These are phyloP conservation scores for Quillaja saponaria DNA, from an alignment of 306 rosid species.

Conservation along the genomic window DNA sequence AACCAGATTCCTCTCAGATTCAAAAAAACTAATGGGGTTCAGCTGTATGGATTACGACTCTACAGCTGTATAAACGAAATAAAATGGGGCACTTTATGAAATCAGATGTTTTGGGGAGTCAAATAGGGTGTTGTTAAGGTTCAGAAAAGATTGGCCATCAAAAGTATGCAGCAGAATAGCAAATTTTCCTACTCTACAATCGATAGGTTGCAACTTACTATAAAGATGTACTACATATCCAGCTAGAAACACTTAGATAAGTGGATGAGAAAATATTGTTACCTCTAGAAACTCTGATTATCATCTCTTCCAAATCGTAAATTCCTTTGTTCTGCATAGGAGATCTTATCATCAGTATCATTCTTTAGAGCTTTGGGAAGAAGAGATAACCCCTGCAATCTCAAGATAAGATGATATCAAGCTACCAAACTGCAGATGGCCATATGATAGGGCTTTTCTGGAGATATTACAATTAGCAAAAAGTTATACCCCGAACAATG, in stretches of 20 bases:
- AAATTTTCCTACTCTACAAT: too few species aligned
- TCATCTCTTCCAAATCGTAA: background rate
- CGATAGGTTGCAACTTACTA: too few species aligned
- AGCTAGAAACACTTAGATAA: background rate
- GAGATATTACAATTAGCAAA: slow-evolving; percentile 10
- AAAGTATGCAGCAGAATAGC: too few species aligned
- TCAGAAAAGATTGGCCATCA: too few species aligned
- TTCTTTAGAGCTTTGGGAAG: background rate
- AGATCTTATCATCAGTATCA: background rate
- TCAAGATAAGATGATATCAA: background rate
- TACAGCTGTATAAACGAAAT: too few species aligned
- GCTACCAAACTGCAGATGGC: background rate
- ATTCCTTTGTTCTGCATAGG: background rate
- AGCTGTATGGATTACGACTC: too few species aligned
- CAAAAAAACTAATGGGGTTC: too few species aligned
- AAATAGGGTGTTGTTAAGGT: too few species aligned
- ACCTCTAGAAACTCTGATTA: slow-evolving; percentile 3
- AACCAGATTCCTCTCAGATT: too few species aligned
- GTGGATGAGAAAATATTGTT: background rate
- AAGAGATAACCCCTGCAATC: background rate
- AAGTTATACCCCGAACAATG: background rate
- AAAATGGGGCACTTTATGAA: too few species aligned
- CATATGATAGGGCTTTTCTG: background rate
- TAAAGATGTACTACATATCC: background rate
- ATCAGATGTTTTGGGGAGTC: too few species aligned